These are phyloP conservation scores for Amphirosellinia nigrospora DNA, from an alignment of 495 filamentous ascomycete species.

Conservation along the genomic window DNA sequence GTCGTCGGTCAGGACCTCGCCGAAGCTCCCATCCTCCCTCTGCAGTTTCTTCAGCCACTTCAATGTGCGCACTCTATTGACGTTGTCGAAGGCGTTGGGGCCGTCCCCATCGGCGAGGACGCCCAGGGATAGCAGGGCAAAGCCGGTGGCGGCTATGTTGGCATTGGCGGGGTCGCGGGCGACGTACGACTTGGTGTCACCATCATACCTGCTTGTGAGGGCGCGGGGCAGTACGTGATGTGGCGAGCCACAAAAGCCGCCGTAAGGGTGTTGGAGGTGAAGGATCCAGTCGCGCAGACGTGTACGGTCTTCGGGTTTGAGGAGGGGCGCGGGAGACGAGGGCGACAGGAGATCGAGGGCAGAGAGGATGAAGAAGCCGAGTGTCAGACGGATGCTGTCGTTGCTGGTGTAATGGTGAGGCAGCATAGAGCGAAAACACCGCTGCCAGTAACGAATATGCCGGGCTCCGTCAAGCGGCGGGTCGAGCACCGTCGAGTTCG, in stretches of 20 bases:
- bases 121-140: conserved; percentile 77
- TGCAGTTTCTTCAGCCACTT: conserved; percentile 79
- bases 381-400: conserved; percentile 86
- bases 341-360: conserved; percentile 52
- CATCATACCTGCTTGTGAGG: conserved; percentile 44
- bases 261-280: conserved; percentile 80
- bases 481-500: conserved; percentile 35
- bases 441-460: conserved; percentile 91
- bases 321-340: conserved; percentile 34
- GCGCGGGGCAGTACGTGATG: conserved; percentile 47
- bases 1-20: conserved; percentile 69
- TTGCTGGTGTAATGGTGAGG: conserved; percentile 81
- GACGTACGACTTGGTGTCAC: conserved; percentile 39
- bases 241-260: conserved; percentile 79
- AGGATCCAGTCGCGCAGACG: conserved; percentile 58
- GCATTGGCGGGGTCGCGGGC: conserved; percentile 74
- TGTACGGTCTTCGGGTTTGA: conserved; percentile 43
- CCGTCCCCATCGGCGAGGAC: conserved; percentile 77
- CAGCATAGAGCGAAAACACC: conserved; percentile 82
- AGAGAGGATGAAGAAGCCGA: conserved; percentile 79
- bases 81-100: conserved; percentile 49
- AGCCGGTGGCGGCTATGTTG: conserved; percentile 83
- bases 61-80: conserved; percentile 72
- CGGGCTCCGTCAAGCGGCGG: conserved; percentile 67
- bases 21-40: conserved; percentile 87